These are phyloP conservation scores for Phytophthora idaei DNA, from an alignment of 352 stramenopile genomes.

Conservation along the genomic window DNA sequence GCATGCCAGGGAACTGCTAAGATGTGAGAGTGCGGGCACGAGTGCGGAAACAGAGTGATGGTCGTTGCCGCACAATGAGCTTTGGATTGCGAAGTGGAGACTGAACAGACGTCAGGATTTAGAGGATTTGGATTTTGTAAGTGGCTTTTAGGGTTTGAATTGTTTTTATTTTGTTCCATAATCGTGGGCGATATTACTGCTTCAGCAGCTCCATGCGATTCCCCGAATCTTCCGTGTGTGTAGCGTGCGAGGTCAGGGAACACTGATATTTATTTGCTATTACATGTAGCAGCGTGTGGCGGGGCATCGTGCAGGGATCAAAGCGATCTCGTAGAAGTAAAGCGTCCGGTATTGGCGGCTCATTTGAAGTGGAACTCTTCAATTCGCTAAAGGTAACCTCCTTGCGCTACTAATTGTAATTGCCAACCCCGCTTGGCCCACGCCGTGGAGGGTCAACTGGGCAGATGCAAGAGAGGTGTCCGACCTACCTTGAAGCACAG, in stretches of 20 bases:
- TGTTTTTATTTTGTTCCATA: not conserved
- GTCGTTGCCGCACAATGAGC: slow-evolving; percentile 4
- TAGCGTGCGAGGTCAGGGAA: slow-evolving; percentile 17
- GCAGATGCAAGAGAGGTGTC: slow-evolving; percentile 1
- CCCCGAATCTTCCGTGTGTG: slow-evolving; percentile 11
- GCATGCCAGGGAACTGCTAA: slow-evolving; percentile 37
- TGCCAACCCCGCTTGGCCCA: not conserved
- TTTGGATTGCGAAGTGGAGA: slow-evolving; percentile 26
- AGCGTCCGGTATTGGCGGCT: not conserved
- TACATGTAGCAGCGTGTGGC: too few relatives aligned
- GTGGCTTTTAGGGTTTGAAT: not conserved
- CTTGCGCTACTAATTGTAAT: not conserved
- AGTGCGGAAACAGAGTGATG: slow-evolving; percentile 19
- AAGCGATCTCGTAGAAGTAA: not conserved
- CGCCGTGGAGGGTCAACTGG: slow-evolving; percentile 5
- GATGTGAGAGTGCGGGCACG: not conserved
- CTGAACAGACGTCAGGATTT: slow-evolving; percentile 18
- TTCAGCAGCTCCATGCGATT: slow-evolving; percentile 5
- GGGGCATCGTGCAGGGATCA: too few relatives aligned
- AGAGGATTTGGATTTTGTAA: slow-evolving; percentile 1
- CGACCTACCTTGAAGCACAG: not conserved
- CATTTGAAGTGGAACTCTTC: slow-evolving; percentile 7
- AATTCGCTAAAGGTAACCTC: not conserved
- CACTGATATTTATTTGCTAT: slow-evolving; percentile 9
- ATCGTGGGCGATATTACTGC: not conserved